A percentile compares a stretch with the other conserved stretches of the same genome.
Evolutionary conservation across 345 rosid genomes (phyloP).

Genomic region (Citrus inodora): DNA sequence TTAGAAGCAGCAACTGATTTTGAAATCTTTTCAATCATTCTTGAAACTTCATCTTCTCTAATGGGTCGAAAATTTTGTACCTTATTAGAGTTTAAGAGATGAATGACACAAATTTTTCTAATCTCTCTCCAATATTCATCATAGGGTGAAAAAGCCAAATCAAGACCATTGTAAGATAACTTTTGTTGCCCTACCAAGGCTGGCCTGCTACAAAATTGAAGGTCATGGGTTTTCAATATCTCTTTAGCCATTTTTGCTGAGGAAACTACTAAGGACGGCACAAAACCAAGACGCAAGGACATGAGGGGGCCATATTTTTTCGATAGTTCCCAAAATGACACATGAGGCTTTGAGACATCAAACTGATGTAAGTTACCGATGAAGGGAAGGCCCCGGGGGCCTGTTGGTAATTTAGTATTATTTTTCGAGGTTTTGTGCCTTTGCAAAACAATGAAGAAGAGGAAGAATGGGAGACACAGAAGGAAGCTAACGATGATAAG

Average conservation of each 20-base stretch:
- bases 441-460: slow-evolving; percentile 1
- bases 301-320: slow-evolving; percentile 47
- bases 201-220: slow-evolving; percentile 21
- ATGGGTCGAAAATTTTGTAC: slow-evolving; percentile 17
- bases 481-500: background rate
- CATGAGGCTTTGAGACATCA: slow-evolving; percentile 25
- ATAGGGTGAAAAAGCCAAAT: slow-evolving; percentile 29
- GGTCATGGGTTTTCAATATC: slow-evolving; percentile 28
- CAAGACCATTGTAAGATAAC: background rate
- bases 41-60: slow-evolving; percentile 23
- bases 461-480: slow-evolving; percentile 5
- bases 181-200: background rate
- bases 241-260: slow-evolving; percentile 26
- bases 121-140: slow-evolving; percentile 27
- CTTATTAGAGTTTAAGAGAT: slow-evolving; percentile 22
- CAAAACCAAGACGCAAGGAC: slow-evolving; percentile 35
- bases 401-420: slow-evolving; percentile 32
- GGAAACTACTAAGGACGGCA: slow-evolving; percentile 27
- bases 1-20: background rate
- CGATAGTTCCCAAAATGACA: slow-evolving; percentile 37
- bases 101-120: slow-evolving; percentile 20
- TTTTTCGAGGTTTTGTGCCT: background rate
- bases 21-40: slow-evolving; percentile 20
- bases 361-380: slow-evolving; percentile 53
- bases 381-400: slow-evolving; percentile 42